A percentile compares a stretch with the other conserved stretches of the same genome.
These are phyloP conservation scores for Zygnema cylindricum DNA, from an alignment of 139 green algal species.

Conservation along the genomic window DNA sequence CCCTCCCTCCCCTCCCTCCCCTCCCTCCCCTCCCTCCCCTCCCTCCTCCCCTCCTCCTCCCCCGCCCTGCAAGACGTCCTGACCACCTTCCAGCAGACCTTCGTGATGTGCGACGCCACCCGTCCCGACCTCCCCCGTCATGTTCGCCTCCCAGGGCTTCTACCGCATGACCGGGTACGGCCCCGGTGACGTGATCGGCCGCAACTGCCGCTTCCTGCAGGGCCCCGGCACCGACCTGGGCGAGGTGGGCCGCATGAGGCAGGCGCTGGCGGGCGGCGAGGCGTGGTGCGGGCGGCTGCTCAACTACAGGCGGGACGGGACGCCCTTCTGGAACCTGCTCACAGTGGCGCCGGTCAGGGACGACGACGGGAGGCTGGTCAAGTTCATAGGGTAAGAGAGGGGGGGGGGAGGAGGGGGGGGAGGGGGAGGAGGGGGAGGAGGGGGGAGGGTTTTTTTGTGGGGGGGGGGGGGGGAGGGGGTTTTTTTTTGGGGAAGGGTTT, in stretches of 20 bases:
- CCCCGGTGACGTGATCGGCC: constrained; percentile 89
- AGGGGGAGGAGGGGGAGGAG: background rate
- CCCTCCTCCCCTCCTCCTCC: background rate
- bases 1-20: too few species aligned
- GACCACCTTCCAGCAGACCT: constrained; percentile 41
- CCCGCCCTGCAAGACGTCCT: constrained; percentile 28
- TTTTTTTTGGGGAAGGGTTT: too few species aligned
- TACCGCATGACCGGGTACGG: constrained; percentile 94
- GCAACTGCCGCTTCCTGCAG: constrained; percentile 97
- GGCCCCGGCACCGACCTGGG: constrained; percentile 90
- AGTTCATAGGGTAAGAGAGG: constrained; percentile 49
- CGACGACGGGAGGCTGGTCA: constrained; percentile 21
- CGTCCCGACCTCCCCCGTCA: constrained; percentile 90
- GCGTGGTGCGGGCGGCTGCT: constrained; percentile 85
- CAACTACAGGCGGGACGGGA: constrained; percentile 83
- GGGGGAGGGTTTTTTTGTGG: too few species aligned
- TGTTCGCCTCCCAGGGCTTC: constrained; percentile 93
- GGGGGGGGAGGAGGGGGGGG: constrained; percentile 19
- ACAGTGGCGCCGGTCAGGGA: constrained; percentile 39
- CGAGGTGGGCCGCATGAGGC: constrained; percentile 80
- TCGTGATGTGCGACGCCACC: constrained; percentile 87
- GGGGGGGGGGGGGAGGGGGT: too few species aligned
- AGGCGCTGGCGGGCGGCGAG: constrained; percentile 70
- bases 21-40: background rate
- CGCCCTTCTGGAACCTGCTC: constrained; percentile 88